These are phyloP conservation scores for Triglochin maritima DNA, from an alignment of 106 monocot species.

Conservation along the genomic window DNA sequence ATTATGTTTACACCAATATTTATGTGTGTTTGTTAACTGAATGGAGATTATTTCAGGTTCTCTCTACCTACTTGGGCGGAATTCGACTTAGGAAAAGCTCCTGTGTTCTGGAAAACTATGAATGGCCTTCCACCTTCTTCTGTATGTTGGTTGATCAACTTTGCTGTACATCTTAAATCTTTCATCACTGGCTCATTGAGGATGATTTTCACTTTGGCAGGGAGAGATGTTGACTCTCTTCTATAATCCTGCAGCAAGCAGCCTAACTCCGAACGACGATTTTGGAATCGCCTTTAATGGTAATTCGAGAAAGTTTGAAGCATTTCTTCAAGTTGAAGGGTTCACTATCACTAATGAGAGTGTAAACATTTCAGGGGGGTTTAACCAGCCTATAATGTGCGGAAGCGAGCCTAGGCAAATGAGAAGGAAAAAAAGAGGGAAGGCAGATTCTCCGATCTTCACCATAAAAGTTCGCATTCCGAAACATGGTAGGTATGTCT, in stretches of 20 bases:
- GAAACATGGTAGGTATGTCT: constrained; percentile 44
- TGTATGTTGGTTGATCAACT: constrained; percentile 25
- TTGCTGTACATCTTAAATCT: not conserved
- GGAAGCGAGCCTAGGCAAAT: constrained; percentile 78
- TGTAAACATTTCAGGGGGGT: constrained; percentile 42
- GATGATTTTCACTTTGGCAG: constrained; percentile 22
- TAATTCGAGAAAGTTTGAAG: constrained; percentile 5
- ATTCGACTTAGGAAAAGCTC: constrained; percentile 74
- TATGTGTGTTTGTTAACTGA: not conserved
- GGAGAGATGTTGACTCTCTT: constrained; percentile 72
- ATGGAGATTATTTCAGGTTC: constrained; percentile 18
- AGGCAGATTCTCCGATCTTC: constrained; percentile 74
- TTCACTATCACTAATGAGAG: not conserved
- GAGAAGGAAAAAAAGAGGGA: constrained; percentile 61
- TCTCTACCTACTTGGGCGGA: constrained; percentile 77
- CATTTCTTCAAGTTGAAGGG: not conserved
- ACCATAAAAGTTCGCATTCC: constrained; percentile 66
- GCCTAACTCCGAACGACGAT: constrained; percentile 43
- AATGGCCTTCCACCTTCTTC: constrained; percentile 82
- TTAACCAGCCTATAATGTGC: constrained; percentile 96
- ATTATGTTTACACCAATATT: not conserved
- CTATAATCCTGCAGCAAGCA: constrained; percentile 75
- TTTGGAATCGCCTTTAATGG: constrained; percentile 88
- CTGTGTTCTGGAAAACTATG: constrained; percentile 82
- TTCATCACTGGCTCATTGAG: not conserved